Conservation (phyloP, 2,329 filamentous ascomycete species). For the Teratosphaeria destructans region DNA sequence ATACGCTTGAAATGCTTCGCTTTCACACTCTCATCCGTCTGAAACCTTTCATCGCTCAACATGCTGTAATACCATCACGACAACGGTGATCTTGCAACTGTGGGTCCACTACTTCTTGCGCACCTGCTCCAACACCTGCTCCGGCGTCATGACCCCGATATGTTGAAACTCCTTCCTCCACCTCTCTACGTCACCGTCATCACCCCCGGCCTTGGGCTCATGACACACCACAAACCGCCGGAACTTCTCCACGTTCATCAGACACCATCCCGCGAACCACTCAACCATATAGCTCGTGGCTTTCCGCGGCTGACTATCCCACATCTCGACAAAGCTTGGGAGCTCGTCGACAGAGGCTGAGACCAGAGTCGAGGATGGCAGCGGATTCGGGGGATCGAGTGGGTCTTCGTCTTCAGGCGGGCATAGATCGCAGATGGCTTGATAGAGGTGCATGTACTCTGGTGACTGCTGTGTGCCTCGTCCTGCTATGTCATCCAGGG, state of each 20-base stretch:
- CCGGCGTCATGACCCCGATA: slow-evolving; percentile 10
- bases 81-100: background rate
- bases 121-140: background rate
- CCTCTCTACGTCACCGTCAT: slow-evolving; percentile 10
- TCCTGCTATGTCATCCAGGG: slow-evolving; percentile 6
- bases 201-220: slow-evolving; percentile 7
- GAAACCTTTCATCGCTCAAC: background rate
- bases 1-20: background rate
- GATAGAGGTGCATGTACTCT: slow-evolving; percentile 14
- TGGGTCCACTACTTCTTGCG: background rate
- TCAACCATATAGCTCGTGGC: slow-evolving; percentile 22
- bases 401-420: slow-evolving; percentile 14
- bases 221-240: slow-evolving; percentile 22
- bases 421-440: slow-evolving; percentile 16
- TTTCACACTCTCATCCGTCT: background rate
- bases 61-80: background rate
- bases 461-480: slow-evolving; percentile 3
- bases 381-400: slow-evolving; percentile 7
- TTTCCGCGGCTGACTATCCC: slow-evolving; percentile 14
- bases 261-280: slow-evolving; percentile 24
- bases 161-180: slow-evolving; percentile 20
- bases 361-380: slow-evolving; percentile 11
- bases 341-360: slow-evolving; percentile 15
- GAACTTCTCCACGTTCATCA: slow-evolving; percentile 13
- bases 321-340: slow-evolving; percentile 13